Evolutionary conservation across 306 rosid species (phyloP), one percentile per base, ranked within the genome.

Genomic region (Lotus japonicus): DNA sequence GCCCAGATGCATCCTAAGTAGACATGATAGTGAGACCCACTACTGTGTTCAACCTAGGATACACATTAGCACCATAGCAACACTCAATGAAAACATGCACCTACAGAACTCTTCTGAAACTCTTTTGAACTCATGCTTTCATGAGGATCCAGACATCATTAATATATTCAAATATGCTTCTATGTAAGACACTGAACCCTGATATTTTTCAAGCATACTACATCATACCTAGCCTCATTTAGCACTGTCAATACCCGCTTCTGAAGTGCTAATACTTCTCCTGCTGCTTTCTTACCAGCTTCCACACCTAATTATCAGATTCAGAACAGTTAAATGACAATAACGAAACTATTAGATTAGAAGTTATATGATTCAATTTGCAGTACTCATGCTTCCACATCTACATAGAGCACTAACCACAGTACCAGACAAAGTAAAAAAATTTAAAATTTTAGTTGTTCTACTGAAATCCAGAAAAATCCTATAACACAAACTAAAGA

Each of bases 221-320:
- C 28, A 73, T 59, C 52, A 15, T 76, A 88, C 96, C 92, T 91
- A 66, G 97, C 97, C 68, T 88, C 96, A 45, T 91, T 91, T 65
- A 91, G 84, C 16, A 91, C 91, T 33, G 82, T 73, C 81, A 88
- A 81, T 52, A 91, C 97, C 45, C 97, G 87, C 78, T 88, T 91
- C 68, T 91, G 96, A 79, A 88, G 97, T 60, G 96, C 91, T 71
- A 91, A 84, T 39, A 91, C 97, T 87, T 91, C 94, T 48, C 94
- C 97, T 4, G 96, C 95, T 11, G 94, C 97, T 73, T 87, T 91
- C 64, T 91, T 88, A 51, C 96, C 95, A 59, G 90, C 96, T 75
- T 89, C 95, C 68, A 92, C 96, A 31, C 91, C 97, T 91, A 72
- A 58, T n/a, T 62, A 78, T 73, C 16, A 67, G 10, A 52, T 57